Evolutionary conservation across 345 rosid species (phyloP).

Genomic region (Syzygium aqueum): DNA sequence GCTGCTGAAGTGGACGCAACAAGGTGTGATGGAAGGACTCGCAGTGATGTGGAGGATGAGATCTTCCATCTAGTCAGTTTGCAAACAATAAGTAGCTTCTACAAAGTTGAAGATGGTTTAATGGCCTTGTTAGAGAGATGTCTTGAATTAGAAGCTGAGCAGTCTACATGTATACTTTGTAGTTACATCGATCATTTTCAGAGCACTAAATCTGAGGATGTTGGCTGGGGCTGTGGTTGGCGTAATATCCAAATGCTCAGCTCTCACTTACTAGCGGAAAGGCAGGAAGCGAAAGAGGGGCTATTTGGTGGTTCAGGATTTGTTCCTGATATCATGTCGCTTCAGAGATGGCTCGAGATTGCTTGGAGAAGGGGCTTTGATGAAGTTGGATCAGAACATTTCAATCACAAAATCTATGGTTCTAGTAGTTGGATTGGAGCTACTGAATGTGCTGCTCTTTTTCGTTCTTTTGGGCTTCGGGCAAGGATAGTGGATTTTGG

Average conservation of each 20-base stretch:
- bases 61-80: constrained; percentile 24
- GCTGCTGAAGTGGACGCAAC: not conserved
- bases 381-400: constrained; percentile 48
- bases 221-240: constrained; percentile 92
- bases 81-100: constrained; percentile 33
- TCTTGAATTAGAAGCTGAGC: constrained; percentile 33
- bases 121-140: constrained; percentile 37
- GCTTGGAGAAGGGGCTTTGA: constrained; percentile 83
- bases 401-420: constrained; percentile 38
- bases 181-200: constrained; percentile 64
- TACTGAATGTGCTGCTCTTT: constrained; percentile 70
- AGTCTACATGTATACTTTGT: constrained; percentile 22
- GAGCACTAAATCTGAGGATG: constrained; percentile 33
- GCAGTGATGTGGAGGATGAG: constrained; percentile 3
- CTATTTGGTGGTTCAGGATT: constrained; percentile 59
- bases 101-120: constrained; percentile 47
- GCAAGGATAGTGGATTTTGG: constrained; percentile 78
- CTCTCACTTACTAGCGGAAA: constrained; percentile 48
- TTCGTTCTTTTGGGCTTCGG: constrained; percentile 64
- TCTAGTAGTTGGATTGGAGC: constrained; percentile 56
- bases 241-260: constrained; percentile 70
- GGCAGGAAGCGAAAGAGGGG: constrained; percentile 31
- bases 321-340: constrained; percentile 64
- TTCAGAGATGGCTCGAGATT: constrained; percentile 77
- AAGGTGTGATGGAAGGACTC: not conserved